Evolutionary conservation across 768 basidiomycete species (phyloP).

Genomic region (Hortiboletus flavorubellus): DNA sequence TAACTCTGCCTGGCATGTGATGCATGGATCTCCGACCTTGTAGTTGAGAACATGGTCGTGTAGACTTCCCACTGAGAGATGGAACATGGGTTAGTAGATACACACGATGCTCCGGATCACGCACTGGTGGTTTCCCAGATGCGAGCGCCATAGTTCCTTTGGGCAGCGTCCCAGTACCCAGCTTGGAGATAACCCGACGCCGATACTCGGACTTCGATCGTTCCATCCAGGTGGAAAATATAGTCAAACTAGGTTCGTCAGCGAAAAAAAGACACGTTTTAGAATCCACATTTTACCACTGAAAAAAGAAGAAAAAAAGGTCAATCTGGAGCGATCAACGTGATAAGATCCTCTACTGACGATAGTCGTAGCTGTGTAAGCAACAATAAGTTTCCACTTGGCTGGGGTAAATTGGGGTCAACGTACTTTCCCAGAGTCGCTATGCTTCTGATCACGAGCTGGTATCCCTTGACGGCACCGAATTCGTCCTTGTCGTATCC

Average conservation of each 20-base stretch:
- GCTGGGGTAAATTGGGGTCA: background rate
- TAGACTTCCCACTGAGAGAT: slow-evolving; percentile 53
- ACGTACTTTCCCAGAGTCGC: slow-evolving; percentile 64
- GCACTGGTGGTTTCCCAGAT: slow-evolving; percentile 55
- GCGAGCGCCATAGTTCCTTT: slow-evolving; percentile 50
- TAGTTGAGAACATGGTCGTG: slow-evolving; percentile 70
- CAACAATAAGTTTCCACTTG: background rate
- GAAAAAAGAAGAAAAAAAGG: background rate
- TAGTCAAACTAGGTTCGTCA: slow-evolving; percentile 51
- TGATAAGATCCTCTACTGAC: slow-evolving; percentile 32
- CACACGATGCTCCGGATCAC: slow-evolving; percentile 15
- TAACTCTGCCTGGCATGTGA: background rate
- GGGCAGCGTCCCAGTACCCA: slow-evolving; percentile 51
- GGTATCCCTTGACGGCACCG: slow-evolving; percentile 59
- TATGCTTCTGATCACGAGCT: slow-evolving; percentile 53
- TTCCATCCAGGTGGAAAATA: slow-evolving; percentile 62
- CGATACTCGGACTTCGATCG: slow-evolving; percentile 63
- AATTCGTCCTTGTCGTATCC: slow-evolving; percentile 54
- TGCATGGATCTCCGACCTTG: slow-evolving; percentile 34
- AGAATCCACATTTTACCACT: slow-evolving; percentile 29
- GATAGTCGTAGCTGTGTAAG: slow-evolving; percentile 51
- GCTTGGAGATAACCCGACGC: slow-evolving; percentile 70
- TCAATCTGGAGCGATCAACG: background rate
- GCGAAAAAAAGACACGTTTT: slow-evolving; percentile 1
- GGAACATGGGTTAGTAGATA: background rate